Evolutionary conservation across 345 rosid genomes (phyloP), one percentile per base, ranked within the genome.

Genomic region (Euphorbia pulcherrima): DNA sequence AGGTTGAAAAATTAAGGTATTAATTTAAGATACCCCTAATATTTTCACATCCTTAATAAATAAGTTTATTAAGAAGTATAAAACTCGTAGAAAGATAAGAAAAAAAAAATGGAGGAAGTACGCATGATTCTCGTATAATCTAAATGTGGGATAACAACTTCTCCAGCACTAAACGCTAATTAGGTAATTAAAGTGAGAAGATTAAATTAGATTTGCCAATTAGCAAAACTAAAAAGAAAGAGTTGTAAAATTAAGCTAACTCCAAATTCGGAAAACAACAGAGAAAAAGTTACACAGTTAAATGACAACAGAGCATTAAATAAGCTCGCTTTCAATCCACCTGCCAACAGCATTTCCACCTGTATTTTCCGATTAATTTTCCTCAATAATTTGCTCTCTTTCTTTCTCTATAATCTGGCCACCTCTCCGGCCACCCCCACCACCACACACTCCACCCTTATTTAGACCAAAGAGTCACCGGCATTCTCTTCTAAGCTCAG

Each of bases 311-410:
- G 12, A 4, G 65, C 29, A 10, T 41, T 62, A 40, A 62, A 62
- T 26, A 53, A 62, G 52, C 26, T 1, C 20, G 18, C 13, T 62
- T n/a, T 62, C 52, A 62, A 35, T 41, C 53, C 53, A 41, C n/a
- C 66, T 62, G 66, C 53, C 66, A 62, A 50, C 66, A 62, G 26
- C 33, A 23, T 48, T 51, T 23, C 53, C 41, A 33, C 37, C 27
- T n/a, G 41, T 62, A 40, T 28, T 28, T 28, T 48, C 17, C 62
- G 10, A 24, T 62, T 24, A 40, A 44, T 39, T 62, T 62, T 41
- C 29, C 0, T 62, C 51, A 11, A 62, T 62, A 40, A 40, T 40
- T n/a, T n/a, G n/a, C n/a, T 21, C 6, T 23, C 23, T 39, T 17
- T 23, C 20, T 46, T 47, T 26, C 44, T 20, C 23, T 28, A 0